Percentiles rank a stretch among this genome's conserved stretches.
phyloP scores from a whole-genome alignment of 495 filamentous ascomycete genomes.

The Chaetomidium leptoderma region DNA sequence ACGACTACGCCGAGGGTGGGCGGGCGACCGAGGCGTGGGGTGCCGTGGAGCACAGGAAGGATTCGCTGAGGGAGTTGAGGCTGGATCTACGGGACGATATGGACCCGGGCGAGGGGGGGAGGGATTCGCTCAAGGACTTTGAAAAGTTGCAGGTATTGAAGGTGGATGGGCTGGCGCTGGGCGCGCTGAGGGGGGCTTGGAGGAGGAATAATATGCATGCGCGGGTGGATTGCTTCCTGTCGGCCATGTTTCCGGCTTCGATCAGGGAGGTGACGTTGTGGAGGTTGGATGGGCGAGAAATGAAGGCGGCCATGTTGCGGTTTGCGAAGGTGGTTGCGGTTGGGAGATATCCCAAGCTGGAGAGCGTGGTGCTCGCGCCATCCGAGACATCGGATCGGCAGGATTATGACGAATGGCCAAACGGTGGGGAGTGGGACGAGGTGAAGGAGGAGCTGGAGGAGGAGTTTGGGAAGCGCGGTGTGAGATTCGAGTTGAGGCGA shows the following conservation, averaged over 20 bases:
- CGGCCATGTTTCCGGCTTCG: slow-evolving; percentile 1
- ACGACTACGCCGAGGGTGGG: not conserved
- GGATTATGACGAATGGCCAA: not conserved
- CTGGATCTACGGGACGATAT: slow-evolving; percentile 2
- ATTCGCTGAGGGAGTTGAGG: slow-evolving; percentile 14
- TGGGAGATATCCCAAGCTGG: slow-evolving; percentile 11
- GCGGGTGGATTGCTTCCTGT: slow-evolving; percentile 6
- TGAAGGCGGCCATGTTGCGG: slow-evolving; percentile 6
- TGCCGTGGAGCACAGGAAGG: slow-evolving; percentile 3
- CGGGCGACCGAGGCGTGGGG: slow-evolving; percentile 10
- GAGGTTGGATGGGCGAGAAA: not conserved
- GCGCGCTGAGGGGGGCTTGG: slow-evolving; percentile 11
- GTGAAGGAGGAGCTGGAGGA: not conserved
- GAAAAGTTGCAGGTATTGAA: slow-evolving; percentile 14
- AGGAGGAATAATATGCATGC: not conserved
- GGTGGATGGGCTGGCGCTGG: slow-evolving; percentile 4
- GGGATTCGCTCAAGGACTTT: slow-evolving; percentile 7
- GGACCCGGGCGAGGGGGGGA: not conserved
- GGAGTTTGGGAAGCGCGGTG: slow-evolving; percentile 8
- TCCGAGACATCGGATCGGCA: not conserved
- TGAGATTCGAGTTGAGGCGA: slow-evolving; percentile 11
- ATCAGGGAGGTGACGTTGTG: slow-evolving; percentile 18
- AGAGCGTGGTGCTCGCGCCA: slow-evolving; percentile 12
- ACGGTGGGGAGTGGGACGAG: not conserved
- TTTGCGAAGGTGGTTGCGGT: slow-evolving; percentile 8